Percentiles rank a stretch among this genome's conserved stretches.
Conservation (phyloP, 352 stramenopile genomes). For the Pythium angustatum region DNA sequence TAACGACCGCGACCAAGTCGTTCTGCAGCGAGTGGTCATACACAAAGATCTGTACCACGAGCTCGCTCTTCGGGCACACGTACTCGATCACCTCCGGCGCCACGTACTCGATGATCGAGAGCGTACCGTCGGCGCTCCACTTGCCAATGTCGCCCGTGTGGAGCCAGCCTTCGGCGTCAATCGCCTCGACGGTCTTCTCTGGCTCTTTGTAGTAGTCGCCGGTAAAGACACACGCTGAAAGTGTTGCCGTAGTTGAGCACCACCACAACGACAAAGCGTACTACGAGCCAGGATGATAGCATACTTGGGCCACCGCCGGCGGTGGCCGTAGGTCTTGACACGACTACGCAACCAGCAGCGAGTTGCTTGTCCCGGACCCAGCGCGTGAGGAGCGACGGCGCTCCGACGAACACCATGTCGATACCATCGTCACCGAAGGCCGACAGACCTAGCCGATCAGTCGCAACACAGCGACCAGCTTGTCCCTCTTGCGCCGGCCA, state of each 20-base stretch:
- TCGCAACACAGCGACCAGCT: no score
- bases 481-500: no score
- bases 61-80: conserved; percentile 91
- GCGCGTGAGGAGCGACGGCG: conserved; percentile 57
- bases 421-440: conserved; percentile 54
- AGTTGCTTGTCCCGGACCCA: conserved; percentile 66
- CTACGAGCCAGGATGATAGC: conserved; percentile 49
- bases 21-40: conserved; percentile 95
- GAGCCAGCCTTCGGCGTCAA: conserved; percentile 95
- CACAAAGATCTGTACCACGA: conserved; percentile 95
- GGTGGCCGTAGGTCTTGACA: conserved; percentile 62
- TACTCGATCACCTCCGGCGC: conserved; percentile 97
- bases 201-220: conserved; percentile 82
- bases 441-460: no score
- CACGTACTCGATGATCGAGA: conserved; percentile 96
- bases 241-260: no score
- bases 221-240: no score
- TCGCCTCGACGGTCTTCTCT: conserved; percentile 89
- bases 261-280: conserved; percentile 64
- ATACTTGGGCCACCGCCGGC: conserved; percentile 60
- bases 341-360: conserved; percentile 61
- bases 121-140: conserved; percentile 93
- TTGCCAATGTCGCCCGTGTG: conserved; percentile 96
- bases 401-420: conserved; percentile 51
- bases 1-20: conserved; percentile 92